Conservation (phyloP, 2,329 filamentous ascomycete species). For the Sporothrix pallida region DNA sequence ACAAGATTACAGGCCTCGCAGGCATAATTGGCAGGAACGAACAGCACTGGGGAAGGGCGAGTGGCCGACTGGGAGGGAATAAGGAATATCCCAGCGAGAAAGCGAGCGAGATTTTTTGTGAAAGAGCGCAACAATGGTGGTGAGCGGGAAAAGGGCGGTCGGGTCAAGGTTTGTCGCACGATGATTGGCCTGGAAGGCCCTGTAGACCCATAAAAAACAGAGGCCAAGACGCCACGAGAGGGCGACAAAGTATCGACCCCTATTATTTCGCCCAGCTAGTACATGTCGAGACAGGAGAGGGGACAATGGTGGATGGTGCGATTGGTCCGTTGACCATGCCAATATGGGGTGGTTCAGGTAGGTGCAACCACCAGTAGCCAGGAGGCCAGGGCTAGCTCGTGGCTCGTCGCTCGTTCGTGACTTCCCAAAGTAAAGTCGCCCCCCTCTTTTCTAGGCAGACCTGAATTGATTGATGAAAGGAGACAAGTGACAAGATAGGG, state of each 20-base stretch:
- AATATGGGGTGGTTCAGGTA: constrained; percentile 27
- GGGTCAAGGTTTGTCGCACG: background rate
- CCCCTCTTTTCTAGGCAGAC: constrained; percentile 26
- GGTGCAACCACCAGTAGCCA: background rate
- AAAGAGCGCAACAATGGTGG: constrained; percentile 9
- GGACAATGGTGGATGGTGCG: background rate
- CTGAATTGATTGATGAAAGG: background rate
- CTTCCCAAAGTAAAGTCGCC: constrained; percentile 4
- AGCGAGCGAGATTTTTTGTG: background rate
- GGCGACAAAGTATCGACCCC: background rate
- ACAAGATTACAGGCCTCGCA: background rate
- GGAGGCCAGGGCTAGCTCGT: background rate
- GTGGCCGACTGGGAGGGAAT: background rate
- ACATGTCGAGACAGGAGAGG: background rate
- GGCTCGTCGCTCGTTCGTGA: background rate
- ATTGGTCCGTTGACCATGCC: constrained; percentile 25
- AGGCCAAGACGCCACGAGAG: constrained; percentile 29
- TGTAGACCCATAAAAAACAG: constrained; percentile 19
- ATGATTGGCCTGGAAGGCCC: constrained; percentile 11
- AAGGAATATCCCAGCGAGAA: background rate
- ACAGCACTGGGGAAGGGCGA: background rate
- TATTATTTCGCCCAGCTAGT: constrained; percentile 1
- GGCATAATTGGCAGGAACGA: background rate
- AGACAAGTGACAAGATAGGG: constrained; percentile 16
- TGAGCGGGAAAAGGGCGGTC: constrained; percentile 27